Conservation (phyloP, 495 filamentous ascomycete genomes). For the Tuber melanosporum region DNA sequence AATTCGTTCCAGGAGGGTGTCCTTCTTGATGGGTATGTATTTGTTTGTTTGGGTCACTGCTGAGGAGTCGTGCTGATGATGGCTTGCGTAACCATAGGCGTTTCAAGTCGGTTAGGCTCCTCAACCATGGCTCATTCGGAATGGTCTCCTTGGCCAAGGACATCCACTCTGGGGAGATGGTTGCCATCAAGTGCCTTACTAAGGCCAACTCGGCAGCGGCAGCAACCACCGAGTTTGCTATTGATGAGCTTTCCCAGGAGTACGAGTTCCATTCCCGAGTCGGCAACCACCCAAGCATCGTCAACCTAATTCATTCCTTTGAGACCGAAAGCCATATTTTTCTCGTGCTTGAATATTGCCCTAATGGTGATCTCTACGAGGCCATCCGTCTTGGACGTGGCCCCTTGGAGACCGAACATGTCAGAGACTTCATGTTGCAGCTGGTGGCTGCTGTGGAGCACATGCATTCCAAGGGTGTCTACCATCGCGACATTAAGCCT, state of each 20-base stretch:
- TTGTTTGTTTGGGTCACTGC: constrained; percentile 11
- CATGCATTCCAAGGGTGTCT: constrained; percentile 84
- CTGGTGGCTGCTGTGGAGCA: constrained; percentile 82
- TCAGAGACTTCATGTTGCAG: constrained; percentile 93
- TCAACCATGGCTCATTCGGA: constrained; percentile 97
- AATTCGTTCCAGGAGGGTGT: constrained; percentile 65
- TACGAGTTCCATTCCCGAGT: constrained; percentile 72
- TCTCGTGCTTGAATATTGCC: constrained; percentile 90
- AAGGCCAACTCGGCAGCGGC: constrained; percentile 59
- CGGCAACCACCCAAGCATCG: constrained; percentile 78
- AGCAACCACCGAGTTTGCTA: constrained; percentile 51
- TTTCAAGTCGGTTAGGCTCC: constrained; percentile 81
- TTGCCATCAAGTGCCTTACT: constrained; percentile 90
- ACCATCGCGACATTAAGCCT: constrained; percentile 98
- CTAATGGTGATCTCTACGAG: constrained; percentile 95
- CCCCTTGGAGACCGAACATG: constrained; percentile 88
- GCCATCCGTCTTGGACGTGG: constrained; percentile 83
- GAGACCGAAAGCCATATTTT: constrained; percentile 86
- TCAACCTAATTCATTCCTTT: constrained; percentile 85
- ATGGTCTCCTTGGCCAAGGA: constrained; percentile 94
- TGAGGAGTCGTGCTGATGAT: constrained; percentile 21
- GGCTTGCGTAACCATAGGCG: constrained; percentile 46
- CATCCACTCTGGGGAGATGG: constrained; percentile 61
- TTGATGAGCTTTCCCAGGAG: constrained; percentile 85
- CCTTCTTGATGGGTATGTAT: constrained; percentile 58